A percentile compares a stretch with the other conserved stretches of the same genome.
Evolutionary conservation across 306 rosid species (phyloP).

Genomic region (Cicer judaicum): DNA sequence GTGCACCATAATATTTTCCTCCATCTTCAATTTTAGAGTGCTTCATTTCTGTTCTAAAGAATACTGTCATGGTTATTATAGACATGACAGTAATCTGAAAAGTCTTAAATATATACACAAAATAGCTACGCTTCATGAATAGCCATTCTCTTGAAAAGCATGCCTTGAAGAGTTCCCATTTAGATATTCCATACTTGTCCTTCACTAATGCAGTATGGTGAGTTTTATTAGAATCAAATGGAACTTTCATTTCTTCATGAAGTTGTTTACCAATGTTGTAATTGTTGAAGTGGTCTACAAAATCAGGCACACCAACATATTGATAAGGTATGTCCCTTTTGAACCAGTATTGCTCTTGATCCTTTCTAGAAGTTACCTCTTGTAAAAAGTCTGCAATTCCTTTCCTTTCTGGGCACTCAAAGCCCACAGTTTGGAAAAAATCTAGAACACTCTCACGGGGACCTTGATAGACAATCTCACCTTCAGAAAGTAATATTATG

Average conservation of each 20-base stretch:
- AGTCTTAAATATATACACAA: constrained; percentile 69
- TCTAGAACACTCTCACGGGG: constrained; percentile 54
- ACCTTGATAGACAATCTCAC: constrained; percentile 75
- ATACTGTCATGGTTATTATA: constrained; percentile 62
- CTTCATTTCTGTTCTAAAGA: constrained; percentile 65
- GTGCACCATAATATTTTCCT: constrained; percentile 61
- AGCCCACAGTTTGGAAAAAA: constrained; percentile 60
- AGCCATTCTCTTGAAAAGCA: constrained; percentile 76
- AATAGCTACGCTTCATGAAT: constrained; percentile 66
- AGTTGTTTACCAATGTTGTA: constrained; percentile 51
- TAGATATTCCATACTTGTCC: constrained; percentile 63
- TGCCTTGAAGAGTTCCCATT: constrained; percentile 69
- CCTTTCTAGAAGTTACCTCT: constrained; percentile 76
- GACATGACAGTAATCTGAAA: constrained; percentile 59
- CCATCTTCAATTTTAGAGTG: constrained; percentile 62
- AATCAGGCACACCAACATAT: constrained; percentile 56
- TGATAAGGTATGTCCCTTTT: constrained; percentile 56
- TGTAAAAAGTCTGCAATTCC: constrained; percentile 77
- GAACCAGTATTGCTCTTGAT: constrained; percentile 75
- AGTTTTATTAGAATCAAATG: constrained; percentile 50
- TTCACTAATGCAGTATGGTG: constrained; percentile 62
- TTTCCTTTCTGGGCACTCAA: constrained; percentile 74
- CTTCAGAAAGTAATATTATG: constrained; percentile 69
- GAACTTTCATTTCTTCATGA: constrained; percentile 46
- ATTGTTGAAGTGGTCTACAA: constrained; percentile 50